Conservation (phyloP, 2,329 filamentous ascomycete genomes). For the Colletotrichum theobromicola region DNA sequence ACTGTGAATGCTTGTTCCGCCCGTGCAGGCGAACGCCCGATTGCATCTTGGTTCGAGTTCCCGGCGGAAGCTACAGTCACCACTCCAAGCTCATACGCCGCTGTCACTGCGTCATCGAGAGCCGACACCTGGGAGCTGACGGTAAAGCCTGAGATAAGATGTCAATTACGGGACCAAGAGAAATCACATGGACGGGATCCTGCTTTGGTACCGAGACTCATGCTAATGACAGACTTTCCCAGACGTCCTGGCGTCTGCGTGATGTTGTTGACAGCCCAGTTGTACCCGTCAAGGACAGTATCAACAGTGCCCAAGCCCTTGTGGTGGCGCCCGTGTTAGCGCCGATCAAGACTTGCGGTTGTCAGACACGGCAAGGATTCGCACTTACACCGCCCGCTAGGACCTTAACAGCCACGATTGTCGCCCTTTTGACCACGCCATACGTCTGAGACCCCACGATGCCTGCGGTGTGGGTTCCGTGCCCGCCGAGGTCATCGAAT, state of each 20-base stretch:
- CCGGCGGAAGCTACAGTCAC: conserved; percentile 60
- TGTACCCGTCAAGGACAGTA: conserved; percentile 34
- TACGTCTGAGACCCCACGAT: conserved; percentile 39
- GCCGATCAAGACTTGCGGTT: not conserved
- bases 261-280: conserved; percentile 41
- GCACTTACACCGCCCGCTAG: conserved; percentile 24
- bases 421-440: conserved; percentile 48
- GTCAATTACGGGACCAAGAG: conserved; percentile 29
- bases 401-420: conserved; percentile 51
- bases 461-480: conserved; percentile 47
- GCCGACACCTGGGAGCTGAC: conserved; percentile 36
- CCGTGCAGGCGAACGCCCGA: conserved; percentile 51
- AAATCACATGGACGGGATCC: too few relatives aligned
- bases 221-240: conserved; percentile 44
- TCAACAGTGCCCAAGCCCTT: conserved; percentile 11
- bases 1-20: conserved; percentile 56
- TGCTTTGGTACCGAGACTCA: conserved; percentile 42
- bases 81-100: conserved; percentile 50
- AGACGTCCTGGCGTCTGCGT: conserved; percentile 27
- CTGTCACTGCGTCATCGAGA: conserved; percentile 55
- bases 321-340: conserved; percentile 32
- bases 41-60: conserved; percentile 40
- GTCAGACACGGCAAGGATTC: not conserved
- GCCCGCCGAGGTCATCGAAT: conserved; percentile 41
- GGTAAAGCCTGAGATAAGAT: conserved; percentile 12